Conservation (phyloP, 176 grass and related monocot genomes). For the Eragrostis nindensis region DNA sequence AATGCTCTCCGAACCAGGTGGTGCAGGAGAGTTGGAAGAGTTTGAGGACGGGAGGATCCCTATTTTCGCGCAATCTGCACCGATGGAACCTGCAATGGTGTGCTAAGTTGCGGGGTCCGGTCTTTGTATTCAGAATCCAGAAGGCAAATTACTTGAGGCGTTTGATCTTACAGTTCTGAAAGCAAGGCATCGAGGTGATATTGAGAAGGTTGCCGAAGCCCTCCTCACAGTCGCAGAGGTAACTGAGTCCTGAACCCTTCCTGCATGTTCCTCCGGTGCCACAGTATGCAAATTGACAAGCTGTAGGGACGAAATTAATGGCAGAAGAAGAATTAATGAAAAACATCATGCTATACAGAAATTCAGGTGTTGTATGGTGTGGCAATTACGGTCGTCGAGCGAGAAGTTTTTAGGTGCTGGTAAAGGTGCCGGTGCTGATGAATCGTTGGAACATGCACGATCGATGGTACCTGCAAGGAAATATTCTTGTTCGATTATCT, state of each 20-base stretch:
- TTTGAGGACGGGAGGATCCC: constrained; percentile 58
- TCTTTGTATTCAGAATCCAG: neutral
- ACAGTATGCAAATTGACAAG: constrained; percentile 70
- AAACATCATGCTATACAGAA: neutral
- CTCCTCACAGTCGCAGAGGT: constrained; percentile 68
- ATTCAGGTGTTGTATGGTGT: neutral
- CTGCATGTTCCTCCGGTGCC: constrained; percentile 62
- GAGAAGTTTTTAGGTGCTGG: constrained; percentile 54
- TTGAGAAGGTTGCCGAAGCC: constrained; percentile 86
- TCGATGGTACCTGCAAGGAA: constrained; percentile 70
- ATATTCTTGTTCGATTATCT: neutral
- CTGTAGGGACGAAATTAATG: constrained; percentile 36
- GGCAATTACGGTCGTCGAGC: constrained; percentile 65
- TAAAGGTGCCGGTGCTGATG: constrained; percentile 22
- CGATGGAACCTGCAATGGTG: constrained; percentile 65
- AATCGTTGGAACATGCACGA: constrained; percentile 54
- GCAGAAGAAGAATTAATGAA: neutral
- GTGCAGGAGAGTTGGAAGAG: constrained; percentile 41
- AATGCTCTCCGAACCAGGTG: constrained; percentile 34
- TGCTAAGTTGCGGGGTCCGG: neutral
- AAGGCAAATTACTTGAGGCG: neutral
- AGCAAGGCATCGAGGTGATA: constrained; percentile 70
- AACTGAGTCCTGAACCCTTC: constrained; percentile 53
- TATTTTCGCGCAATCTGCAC: constrained; percentile 64
- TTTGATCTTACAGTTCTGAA: constrained; percentile 59